A percentile compares a stretch with the other conserved stretches of the same genome.
Evolutionary conservation across 2,329 filamentous ascomycete genomes (phyloP).

Genomic region (Botrytis fabae): DNA sequence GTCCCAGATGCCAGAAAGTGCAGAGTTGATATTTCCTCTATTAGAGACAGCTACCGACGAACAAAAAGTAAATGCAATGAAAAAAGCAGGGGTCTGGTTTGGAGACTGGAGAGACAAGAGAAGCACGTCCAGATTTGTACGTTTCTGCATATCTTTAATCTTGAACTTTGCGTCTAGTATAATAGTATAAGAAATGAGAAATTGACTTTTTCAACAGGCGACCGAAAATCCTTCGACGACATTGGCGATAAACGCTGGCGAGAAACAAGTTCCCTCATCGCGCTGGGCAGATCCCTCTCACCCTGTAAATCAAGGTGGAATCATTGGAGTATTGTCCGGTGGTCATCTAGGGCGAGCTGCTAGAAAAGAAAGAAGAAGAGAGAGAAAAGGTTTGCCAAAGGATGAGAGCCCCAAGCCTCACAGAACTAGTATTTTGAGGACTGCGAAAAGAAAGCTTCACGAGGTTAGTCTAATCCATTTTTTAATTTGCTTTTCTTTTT

Average conservation of each 20-base stretch:
- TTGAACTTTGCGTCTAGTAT: too few relatives aligned
- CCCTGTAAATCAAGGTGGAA: constrained; percentile 50
- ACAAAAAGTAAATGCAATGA: constrained; percentile 40
- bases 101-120: constrained; percentile 34
- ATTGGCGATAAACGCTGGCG: constrained; percentile 37
- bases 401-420: neutral
- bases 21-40: constrained; percentile 44
- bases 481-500: neutral
- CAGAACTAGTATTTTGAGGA: constrained; percentile 22
- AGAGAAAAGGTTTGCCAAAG: constrained; percentile 10
- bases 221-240: constrained; percentile 45
- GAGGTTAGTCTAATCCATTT: constrained; percentile 24
- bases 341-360: constrained; percentile 43
- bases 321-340: constrained; percentile 46
- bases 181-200: neutral
- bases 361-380: constrained; percentile 15
- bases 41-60: constrained; percentile 39
- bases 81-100: constrained; percentile 43
- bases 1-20: constrained; percentile 43
- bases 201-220: neutral
- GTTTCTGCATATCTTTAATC: neutral
- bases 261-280: constrained; percentile 45
- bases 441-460: constrained; percentile 20
- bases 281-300: constrained; percentile 54
- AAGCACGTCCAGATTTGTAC: constrained; percentile 44